Conservation (phyloP, 1,284 basidiomycete species). For the Cutaneotrichosporon sp. region DNA sequence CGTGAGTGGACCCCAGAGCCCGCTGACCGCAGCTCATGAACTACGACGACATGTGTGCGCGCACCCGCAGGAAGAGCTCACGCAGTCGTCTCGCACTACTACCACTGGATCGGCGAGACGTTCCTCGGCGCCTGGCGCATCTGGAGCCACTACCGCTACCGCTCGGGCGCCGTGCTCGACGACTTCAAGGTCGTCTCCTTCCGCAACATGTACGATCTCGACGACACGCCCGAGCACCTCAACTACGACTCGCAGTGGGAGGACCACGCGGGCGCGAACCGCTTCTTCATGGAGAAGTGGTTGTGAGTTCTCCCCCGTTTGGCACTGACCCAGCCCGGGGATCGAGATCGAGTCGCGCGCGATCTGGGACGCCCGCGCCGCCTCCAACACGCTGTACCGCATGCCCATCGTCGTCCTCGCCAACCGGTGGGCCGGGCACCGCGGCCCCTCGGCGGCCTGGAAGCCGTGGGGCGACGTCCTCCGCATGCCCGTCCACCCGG, state of each 20-base stretch:
- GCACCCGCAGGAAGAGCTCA: not conserved
- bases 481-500: slow-evolving; percentile 28
- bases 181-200: slow-evolving; percentile 33
- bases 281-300: slow-evolving; percentile 33
- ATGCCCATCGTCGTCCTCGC: slow-evolving; percentile 27
- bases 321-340: slow-evolving; percentile 21
- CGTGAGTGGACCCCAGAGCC: slow-evolving; percentile 18
- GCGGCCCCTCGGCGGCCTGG: slow-evolving; percentile 25
- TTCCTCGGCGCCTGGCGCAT: slow-evolving; percentile 40
- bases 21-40: slow-evolving; percentile 28
- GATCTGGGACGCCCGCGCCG: slow-evolving; percentile 27
- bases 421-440: slow-evolving; percentile 31
- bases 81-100: slow-evolving; percentile 18
- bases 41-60: slow-evolving; percentile 25
- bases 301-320: slow-evolving; percentile 30
- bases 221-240: slow-evolving; percentile 20
- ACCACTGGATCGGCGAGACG: slow-evolving; percentile 44
- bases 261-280: slow-evolving; percentile 40
- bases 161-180: slow-evolving; percentile 24
- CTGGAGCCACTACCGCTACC: slow-evolving; percentile 29
- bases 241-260: slow-evolving; percentile 24
- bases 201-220: slow-evolving; percentile 16
- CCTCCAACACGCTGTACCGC: slow-evolving; percentile 23
- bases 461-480: slow-evolving; percentile 42
- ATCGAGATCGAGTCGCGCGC: slow-evolving; percentile 23